These are phyloP conservation scores for Paramecium pentaurelia DNA, from an alignment of 73 alveolate species.

Conservation along the genomic window DNA sequence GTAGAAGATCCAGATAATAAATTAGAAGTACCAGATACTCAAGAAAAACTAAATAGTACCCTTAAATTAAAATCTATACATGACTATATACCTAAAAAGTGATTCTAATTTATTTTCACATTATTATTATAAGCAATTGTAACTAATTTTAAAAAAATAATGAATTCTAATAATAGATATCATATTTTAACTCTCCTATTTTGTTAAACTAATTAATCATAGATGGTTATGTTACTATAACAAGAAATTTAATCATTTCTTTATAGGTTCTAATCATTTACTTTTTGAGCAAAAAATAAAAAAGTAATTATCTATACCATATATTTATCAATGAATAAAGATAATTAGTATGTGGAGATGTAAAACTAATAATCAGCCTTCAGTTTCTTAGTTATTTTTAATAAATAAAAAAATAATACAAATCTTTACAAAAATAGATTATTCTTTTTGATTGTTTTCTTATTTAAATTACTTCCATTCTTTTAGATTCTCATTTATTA, in stretches of 20 bases:
- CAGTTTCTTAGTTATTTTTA: background rate
- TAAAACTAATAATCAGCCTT: too few relatives aligned
- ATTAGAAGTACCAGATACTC: background rate
- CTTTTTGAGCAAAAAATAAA: too few relatives aligned
- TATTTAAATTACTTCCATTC: background rate
- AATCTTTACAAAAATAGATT: background rate
- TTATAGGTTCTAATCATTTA: too few relatives aligned
- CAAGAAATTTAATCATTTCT: too few relatives aligned
- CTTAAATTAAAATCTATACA: background rate
- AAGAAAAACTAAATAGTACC: background rate
- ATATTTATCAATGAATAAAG: too few relatives aligned
- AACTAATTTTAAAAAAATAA: background rate
- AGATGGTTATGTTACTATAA: too few relatives aligned
- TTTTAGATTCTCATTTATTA: too few relatives aligned
- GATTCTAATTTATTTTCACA: background rate
- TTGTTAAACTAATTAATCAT: too few relatives aligned
- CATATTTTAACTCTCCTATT: too few relatives aligned
- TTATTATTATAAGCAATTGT: background rate
- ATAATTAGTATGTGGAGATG: too few relatives aligned
- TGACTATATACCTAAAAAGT: background rate
- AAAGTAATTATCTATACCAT: too few relatives aligned
- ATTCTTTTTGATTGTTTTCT: background rate
- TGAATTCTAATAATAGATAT: background rate
- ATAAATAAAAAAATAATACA: too few relatives aligned
- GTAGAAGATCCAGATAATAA: conserved; percentile 10